Percentiles rank a stretch among this genome's conserved stretches.
Evolutionary conservation across 768 basidiomycete species (phyloP).

Genomic region (Agaricus blazei): DNA sequence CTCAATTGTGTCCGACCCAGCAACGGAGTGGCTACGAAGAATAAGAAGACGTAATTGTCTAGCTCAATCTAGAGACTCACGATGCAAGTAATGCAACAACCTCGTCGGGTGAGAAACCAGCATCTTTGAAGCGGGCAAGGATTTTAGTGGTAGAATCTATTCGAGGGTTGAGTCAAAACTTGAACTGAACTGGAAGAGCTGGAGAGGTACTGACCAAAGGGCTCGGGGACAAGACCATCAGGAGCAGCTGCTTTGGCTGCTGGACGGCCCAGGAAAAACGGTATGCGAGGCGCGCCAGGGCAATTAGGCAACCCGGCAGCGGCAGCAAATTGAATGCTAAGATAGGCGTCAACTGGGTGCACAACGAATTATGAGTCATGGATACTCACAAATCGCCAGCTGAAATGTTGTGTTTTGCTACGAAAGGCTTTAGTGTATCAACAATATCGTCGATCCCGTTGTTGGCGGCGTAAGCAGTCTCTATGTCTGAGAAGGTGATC

Average conservation of each 20-base stretch:
- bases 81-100: slow-evolving; percentile 10
- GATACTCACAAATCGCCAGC: slow-evolving; percentile 41
- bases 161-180: neutral
- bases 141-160: slow-evolving; percentile 16
- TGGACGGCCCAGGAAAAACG: slow-evolving; percentile 34
- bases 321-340: slow-evolving; percentile 42
- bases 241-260: slow-evolving; percentile 26
- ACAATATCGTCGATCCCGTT: slow-evolving; percentile 38
- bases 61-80: neutral
- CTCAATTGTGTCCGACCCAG: slow-evolving; percentile 6
- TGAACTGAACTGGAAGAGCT: neutral
- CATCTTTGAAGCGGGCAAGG: slow-evolving; percentile 18
- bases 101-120: slow-evolving; percentile 17
- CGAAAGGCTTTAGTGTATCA: slow-evolving; percentile 27
- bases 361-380: neutral
- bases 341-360: no score
- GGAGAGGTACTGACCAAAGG: slow-evolving; percentile 1
- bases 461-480: slow-evolving; percentile 38
- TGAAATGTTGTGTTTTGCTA: slow-evolving; percentile 28
- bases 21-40: slow-evolving; percentile 2
- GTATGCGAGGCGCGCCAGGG: slow-evolving; percentile 37
- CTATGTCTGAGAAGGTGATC: slow-evolving; percentile 37
- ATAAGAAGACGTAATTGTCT: neutral
- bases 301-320: slow-evolving; percentile 39
- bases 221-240: slow-evolving; percentile 21